phyloP scores from a whole-genome alignment of 169 alveolate species.

The Plasmodium vinckei region DNA sequence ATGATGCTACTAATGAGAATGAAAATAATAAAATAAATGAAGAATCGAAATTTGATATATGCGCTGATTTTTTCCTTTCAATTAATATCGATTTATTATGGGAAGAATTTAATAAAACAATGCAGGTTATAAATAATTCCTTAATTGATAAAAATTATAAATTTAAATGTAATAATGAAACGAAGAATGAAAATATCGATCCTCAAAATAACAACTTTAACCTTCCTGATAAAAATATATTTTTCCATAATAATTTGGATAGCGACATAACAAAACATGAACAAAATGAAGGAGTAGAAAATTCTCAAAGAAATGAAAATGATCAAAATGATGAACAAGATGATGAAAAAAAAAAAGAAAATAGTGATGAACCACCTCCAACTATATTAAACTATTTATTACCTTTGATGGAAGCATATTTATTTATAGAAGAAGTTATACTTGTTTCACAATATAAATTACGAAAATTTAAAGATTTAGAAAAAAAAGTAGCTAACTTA shows the following conservation, averaged over 20 bases:
- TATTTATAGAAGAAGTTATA: conserved; percentile 73
- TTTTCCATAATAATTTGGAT: too few relatives aligned
- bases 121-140: conserved; percentile 71
- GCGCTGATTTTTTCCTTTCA: conserved; percentile 61
- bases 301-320: not conserved
- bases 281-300: not conserved
- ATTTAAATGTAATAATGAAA: conserved; percentile 24
- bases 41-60: conserved; percentile 70
- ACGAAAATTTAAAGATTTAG: conserved; percentile 68
- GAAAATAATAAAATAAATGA: conserved; percentile 11
- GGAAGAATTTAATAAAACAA: conserved; percentile 73
- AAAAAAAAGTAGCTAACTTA: conserved; percentile 61
- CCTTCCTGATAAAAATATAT: too few relatives aligned
- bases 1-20: not conserved
- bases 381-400: conserved; percentile 58
- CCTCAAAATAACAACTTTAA: too few relatives aligned
- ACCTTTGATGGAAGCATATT: conserved; percentile 72
- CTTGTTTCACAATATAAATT: conserved; percentile 63
- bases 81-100: conserved; percentile 53
- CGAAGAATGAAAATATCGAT: not conserved
- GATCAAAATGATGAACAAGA: not conserved
- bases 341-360: conserved; percentile 64
- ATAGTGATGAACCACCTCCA: conserved; percentile 71
- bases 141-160: conserved; percentile 56
- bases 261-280: too few relatives aligned